Conservation (phyloP, 805 yeast species). For the Metschnikowia orientalis region DNA sequence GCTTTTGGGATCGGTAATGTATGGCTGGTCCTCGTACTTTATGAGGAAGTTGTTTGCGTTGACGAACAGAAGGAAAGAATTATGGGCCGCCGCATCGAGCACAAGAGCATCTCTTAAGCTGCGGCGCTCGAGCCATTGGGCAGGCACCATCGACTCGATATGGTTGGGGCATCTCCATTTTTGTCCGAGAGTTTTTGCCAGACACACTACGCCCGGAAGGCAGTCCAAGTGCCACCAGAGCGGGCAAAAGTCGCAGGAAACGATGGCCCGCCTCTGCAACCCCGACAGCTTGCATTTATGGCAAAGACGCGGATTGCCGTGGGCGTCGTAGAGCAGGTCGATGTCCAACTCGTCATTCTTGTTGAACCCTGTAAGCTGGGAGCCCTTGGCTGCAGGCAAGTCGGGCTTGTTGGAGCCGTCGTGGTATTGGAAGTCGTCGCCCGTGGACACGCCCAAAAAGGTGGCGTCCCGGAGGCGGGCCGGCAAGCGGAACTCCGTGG, state of each 20-base stretch:
- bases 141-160: conserved; percentile 47
- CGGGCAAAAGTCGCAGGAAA: conserved; percentile 79
- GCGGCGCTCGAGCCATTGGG: conserved; percentile 36
- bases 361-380: conserved; percentile 34
- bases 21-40: conserved; percentile 34
- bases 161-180: conserved; percentile 95
- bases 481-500: conserved; percentile 52
- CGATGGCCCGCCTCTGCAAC: conserved; percentile 47
- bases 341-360: conserved; percentile 55
- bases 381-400: conserved; percentile 36
- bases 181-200: conserved; percentile 66
- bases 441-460: conserved; percentile 68
- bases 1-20: conserved; percentile 14
- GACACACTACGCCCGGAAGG: conserved; percentile 66
- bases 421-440: conserved; percentile 64
- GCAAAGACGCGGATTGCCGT: conserved; percentile 68
- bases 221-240: conserved; percentile 89
- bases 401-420: conserved; percentile 48
- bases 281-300: conserved; percentile 74
- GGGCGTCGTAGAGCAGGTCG: conserved; percentile 58
- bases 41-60: conserved; percentile 28
- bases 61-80: conserved; percentile 30
- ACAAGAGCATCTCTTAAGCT: conserved; percentile 48
- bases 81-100: conserved; percentile 47
- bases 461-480: conserved; percentile 55